Base-by-base conservation (phyloP, 768 basidiomycete species). In the Collybia sordida region DNA sequence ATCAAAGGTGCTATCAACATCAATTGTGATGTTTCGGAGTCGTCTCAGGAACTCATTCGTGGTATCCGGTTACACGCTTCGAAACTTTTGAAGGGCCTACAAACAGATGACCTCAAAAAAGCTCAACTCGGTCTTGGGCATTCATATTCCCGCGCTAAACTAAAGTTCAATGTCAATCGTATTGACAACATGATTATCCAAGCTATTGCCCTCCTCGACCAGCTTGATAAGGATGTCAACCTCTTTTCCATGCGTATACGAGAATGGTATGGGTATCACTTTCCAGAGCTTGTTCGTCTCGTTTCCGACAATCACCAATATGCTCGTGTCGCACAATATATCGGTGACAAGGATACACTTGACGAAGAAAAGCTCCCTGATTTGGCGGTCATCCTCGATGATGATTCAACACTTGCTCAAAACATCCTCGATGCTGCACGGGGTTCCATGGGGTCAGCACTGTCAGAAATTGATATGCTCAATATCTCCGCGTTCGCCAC, bases 161-260 rank as follows among this genome's bases (percentile, higher is more conserved):
- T 98, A 55, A 98, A 98, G 73, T 98, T 93, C 81, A 95, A 94
- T 70, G 92, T 94, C 47, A 95, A 95, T 77, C 81, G 92, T 45
- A 83, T 91, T 49, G 94, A 97, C 73, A 97, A 98, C 79, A 98
- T 98, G 96, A 98, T 98, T 72, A 98, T 98, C 60, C 96, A 98
- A 72, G 96, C 96, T 52, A 98, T 98, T 65, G 91, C 95, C 4
- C 86, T 98, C 50, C 90, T 97, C 61, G 96, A 98, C 73, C 95
- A 98, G 63, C 88, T 98, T 62, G 96, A 98, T 81, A 98, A 98
- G 78, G 96, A 98, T 68, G 93, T 98, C 70, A 98, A 98, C 75
- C 84, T 95, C 24, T 98, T 98, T 68, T 89, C 94, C 17, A 98
- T 98, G 96, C 90, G 96, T 27, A 86, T 97, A 44, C 81, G 96